Evolutionary conservation across 1,284 basidiomycete species (phyloP).

Genomic region (Ustilago esculenta): DNA sequence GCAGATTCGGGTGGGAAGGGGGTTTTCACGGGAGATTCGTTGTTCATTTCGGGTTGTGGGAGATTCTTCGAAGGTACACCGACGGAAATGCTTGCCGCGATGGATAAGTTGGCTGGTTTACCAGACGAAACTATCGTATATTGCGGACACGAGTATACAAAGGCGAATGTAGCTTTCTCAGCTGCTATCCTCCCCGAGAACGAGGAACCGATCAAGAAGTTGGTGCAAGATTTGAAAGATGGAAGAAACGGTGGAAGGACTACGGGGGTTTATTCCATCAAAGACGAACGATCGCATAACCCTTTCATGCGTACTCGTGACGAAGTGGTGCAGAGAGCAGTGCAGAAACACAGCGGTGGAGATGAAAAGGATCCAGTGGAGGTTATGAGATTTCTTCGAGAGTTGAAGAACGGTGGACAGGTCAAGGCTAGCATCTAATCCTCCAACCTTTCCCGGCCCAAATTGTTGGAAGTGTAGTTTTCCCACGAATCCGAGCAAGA

Average conservation of each 20-base stretch:
- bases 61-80: constrained; percentile 94
- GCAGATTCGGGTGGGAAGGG: constrained; percentile 69
- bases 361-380: constrained; percentile 70
- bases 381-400: constrained; percentile 79
- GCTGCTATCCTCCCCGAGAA: constrained; percentile 73
- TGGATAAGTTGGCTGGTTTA: constrained; percentile 74
- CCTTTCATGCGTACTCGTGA: constrained; percentile 66
- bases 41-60: constrained; percentile 93
- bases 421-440: constrained; percentile 52
- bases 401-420: constrained; percentile 77
- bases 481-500: no score
- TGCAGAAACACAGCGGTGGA: constrained; percentile 31
- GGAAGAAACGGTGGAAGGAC: constrained; percentile 71
- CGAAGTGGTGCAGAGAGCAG: constrained; percentile 65
- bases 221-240: constrained; percentile 65
- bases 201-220: constrained; percentile 72
- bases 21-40: constrained; percentile 93
- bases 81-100: constrained; percentile 84
- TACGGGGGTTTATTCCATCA: constrained; percentile 82
- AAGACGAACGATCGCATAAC: constrained; percentile 76
- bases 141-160: constrained; percentile 77
- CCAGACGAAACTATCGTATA: constrained; percentile 85
- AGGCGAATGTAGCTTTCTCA: constrained; percentile 65
- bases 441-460: no score
- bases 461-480: no score